Evolutionary conservation across 805 yeast species (phyloP), one percentile per base, ranked within the genome.

Genomic region (Cyberlindnera meyerae): DNA sequence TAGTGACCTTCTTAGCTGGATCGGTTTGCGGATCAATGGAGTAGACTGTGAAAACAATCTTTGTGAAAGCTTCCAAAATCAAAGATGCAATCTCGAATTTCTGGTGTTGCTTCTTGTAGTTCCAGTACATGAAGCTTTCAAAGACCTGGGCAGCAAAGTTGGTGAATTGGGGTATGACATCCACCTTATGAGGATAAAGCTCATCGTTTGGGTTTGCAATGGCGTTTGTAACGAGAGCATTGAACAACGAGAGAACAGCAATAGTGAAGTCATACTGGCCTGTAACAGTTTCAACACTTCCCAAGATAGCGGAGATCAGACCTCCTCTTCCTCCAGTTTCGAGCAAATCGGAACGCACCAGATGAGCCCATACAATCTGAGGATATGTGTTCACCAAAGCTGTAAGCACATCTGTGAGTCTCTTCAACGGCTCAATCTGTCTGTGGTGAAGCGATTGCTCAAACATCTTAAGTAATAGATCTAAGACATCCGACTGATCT

Each of bases 351-450:
- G 95, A 81, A 34, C 77, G 75, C 16, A 76, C 71, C 11, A 90
- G 58, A 51, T 81, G 81, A 0, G 87, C 72, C 96, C 96, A 89
- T 4, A 88, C 82, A 38, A 86, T 66, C 41, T 72, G 69, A 0
- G 94, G 75, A 27, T 68, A 72, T 6, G 74, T 60, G 31, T 63
- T 63, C 27, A 65, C 64, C 27, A 74, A 63, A 13, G 70, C 63
- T 2, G 68, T 59, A 21, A 86, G 61, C 16, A 84, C 70, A 9
- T 68, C 57, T 15, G 77, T 49, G 12, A 79, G 63, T 1, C 67
- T 57, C 16, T 67, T 63, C 17, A 77, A 58, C 1, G 77, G 52
- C 0, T 60, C 48, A 6, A 73, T 60, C 37, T 75, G 64, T 49
- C 85, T 66, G 16, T 71, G 62, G 44, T 73, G 81, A 37, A 83